Evolutionary conservation across 2,329 filamentous ascomycete species (phyloP).

Genomic region (Sclerotiophoma versabilis): DNA sequence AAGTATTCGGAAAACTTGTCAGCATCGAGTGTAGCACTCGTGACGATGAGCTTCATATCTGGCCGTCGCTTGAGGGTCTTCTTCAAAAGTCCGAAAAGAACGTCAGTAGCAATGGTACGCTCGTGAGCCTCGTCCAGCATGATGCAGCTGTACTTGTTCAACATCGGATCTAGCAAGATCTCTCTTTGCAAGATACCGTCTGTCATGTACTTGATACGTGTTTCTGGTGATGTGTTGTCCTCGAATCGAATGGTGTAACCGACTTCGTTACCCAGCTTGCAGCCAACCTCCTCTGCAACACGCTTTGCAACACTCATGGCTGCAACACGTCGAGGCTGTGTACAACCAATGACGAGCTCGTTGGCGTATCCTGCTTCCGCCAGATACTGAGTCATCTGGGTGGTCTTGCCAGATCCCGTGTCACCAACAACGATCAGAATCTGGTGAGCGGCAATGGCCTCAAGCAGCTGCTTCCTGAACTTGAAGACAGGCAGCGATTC

Average conservation of each 20-base stretch:
- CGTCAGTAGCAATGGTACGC: conserved; percentile 94
- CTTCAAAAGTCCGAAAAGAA: conserved; percentile 95
- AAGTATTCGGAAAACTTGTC: conserved; percentile 98
- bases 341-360: conserved; percentile 90
- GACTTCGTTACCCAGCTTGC: conserved; percentile 89
- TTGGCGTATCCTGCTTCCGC: conserved; percentile 91
- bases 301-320: conserved; percentile 98
- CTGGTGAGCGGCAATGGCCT: conserved; percentile 87
- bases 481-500: conserved; percentile 88
- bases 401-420: conserved; percentile 96
- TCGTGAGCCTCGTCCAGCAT: conserved; percentile 99
- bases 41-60: conserved; percentile 98
- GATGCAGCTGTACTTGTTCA: conserved; percentile 94
- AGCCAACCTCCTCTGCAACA: conserved; percentile 96
- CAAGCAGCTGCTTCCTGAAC: conserved; percentile 85
- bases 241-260: conserved; percentile 99
- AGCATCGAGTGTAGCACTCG: conserved; percentile 96
- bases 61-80: conserved; percentile 81
- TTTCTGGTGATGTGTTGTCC: conserved; percentile 87
- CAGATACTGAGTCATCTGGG: conserved; percentile 92
- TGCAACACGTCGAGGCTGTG: conserved; percentile 94
- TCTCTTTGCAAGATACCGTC: conserved; percentile 98
- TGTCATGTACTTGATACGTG: conserved; percentile 99
- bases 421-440: conserved; percentile 96
- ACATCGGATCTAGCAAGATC: conserved; percentile 92